Conservation (phyloP, 2,329 filamentous ascomycete genomes). For the Xylariaceae sp. region DNA sequence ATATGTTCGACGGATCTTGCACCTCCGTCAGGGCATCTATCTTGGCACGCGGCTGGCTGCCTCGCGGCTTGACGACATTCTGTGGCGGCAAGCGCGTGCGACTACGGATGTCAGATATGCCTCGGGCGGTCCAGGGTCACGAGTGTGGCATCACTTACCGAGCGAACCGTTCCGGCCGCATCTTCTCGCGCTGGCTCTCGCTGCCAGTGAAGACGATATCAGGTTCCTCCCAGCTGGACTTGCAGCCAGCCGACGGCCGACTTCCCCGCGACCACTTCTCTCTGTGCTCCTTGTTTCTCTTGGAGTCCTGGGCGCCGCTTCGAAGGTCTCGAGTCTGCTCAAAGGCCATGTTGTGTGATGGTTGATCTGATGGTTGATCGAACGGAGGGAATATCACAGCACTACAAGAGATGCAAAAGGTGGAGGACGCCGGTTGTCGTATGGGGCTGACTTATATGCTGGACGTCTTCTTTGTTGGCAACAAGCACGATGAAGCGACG, state of each 20-base stretch:
- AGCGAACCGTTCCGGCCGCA: conserved; percentile 26
- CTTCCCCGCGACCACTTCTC: conserved; percentile 35
- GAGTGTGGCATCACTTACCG: conserved; percentile 21
- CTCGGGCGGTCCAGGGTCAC: not conserved
- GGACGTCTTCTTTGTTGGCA: conserved; percentile 1
- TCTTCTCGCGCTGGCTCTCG: conserved; percentile 26
- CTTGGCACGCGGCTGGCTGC: conserved; percentile 25
- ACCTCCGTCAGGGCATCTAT: conserved; percentile 28
- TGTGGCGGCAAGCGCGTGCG: conserved; percentile 6
- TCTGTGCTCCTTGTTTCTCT: conserved; percentile 34
- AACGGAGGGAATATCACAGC: conserved; percentile 1
- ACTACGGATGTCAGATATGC: conserved; percentile 6
- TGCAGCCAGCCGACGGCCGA: conserved; percentile 23
- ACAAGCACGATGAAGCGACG: not conserved
- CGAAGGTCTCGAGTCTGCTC: conserved; percentile 33
- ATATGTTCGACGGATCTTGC: conserved; percentile 25
- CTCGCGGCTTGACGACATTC: conserved; percentile 31
- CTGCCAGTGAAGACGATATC: conserved; percentile 15
- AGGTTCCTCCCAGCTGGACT: conserved; percentile 3
- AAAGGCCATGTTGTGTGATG: conserved; percentile 17
- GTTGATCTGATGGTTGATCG: conserved; percentile 2
- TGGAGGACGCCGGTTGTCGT: conserved; percentile 2
- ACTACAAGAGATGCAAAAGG: not conserved
- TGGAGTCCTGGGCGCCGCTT: conserved; percentile 33
- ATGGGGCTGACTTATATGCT: conserved; percentile 4